These are phyloP conservation scores for Takashimella koratensis DNA, from an alignment of 1,284 basidiomycete genomes.

Conservation along the genomic window DNA sequence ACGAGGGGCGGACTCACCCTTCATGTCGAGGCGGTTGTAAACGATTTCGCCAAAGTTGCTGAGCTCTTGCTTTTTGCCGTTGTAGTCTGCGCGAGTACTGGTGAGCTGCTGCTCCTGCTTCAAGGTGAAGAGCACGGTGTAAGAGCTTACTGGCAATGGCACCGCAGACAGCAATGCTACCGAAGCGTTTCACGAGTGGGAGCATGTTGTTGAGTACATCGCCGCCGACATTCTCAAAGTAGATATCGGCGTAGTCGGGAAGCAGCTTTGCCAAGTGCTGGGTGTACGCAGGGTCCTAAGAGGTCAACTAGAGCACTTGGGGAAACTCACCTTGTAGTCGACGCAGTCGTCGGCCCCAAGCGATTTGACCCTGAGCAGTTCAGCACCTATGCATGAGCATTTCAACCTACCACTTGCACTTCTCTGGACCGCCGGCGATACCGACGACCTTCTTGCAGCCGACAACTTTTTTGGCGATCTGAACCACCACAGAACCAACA, in stretches of 20 bases:
- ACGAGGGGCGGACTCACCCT: conserved; percentile 29
- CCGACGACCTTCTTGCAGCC: conserved; percentile 52
- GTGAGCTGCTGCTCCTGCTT: background rate
- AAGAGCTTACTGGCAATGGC: conserved; percentile 43
- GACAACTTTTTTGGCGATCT: conserved; percentile 47
- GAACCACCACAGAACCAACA: conserved; percentile 35
- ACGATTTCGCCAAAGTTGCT: conserved; percentile 43
- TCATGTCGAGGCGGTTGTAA: conserved; percentile 46
- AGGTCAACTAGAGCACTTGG: conserved; percentile 4
- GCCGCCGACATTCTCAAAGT: conserved; percentile 51
- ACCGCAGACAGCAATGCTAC: conserved; percentile 49
- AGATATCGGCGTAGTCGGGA: conserved; percentile 34
- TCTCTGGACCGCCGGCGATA: conserved; percentile 53
- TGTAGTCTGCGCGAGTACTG: conserved; percentile 20
- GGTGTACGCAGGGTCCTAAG: background rate
- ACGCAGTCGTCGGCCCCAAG: conserved; percentile 53
- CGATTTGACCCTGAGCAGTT: conserved; percentile 32
- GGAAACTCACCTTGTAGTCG: conserved; percentile 51
- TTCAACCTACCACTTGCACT: conserved; percentile 52
- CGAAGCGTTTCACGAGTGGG: conserved; percentile 43
- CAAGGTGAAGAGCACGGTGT: background rate
- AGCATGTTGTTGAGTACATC: conserved; percentile 45
- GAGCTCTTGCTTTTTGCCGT: conserved; percentile 18
- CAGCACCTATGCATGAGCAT: too few species aligned
- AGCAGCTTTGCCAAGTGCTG: background rate